Conservation (phyloP, 148 eudicot genomes). For the Linanthus parryae region DNA sequence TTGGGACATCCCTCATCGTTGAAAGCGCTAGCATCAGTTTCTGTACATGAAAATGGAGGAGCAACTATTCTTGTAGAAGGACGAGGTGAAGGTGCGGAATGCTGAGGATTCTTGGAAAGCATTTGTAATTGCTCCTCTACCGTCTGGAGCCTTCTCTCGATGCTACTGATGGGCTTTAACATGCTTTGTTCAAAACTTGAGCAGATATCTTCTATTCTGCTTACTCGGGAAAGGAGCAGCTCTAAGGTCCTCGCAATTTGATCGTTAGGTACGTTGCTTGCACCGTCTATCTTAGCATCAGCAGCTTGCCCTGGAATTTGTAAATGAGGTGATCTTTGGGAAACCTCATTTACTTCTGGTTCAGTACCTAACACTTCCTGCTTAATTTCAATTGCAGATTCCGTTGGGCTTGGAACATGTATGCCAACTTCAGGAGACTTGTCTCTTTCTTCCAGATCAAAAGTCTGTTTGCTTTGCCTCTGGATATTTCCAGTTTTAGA, state of each 20-base stretch:
- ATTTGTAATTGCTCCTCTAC: slow-evolving; percentile 64
- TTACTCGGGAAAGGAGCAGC: slow-evolving; percentile 64
- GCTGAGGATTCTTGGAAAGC: slow-evolving; percentile 31
- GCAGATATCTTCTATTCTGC: slow-evolving; percentile 64
- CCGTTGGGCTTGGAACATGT: slow-evolving; percentile 13
- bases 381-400: slow-evolving; percentile 8
- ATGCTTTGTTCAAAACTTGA: slow-evolving; percentile 78
- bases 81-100: slow-evolving; percentile 22
- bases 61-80: slow-evolving; percentile 39
- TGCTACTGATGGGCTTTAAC: slow-evolving; percentile 63
- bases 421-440: slow-evolving; percentile 20
- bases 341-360: slow-evolving; percentile 15
- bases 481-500: slow-evolving; percentile 45
- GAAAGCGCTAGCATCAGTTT: slow-evolving; percentile 40
- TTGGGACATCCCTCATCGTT: slow-evolving; percentile 27
- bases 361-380: slow-evolving; percentile 6
- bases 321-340: slow-evolving; percentile 18
- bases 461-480: slow-evolving; percentile 24
- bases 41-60: slow-evolving; percentile 49
- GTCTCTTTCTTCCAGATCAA: slow-evolving; percentile 17
- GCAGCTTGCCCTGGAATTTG: slow-evolving; percentile 17
- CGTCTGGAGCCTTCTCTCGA: slow-evolving; percentile 75
- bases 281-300: slow-evolving; percentile 16
- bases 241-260: slow-evolving; percentile 52
- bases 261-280: slow-evolving; percentile 13